A percentile compares a stretch with the other conserved stretches of the same genome.
Evolutionary conservation across 2,329 filamentous ascomycete species (phyloP).

Genomic region (Pseudogymnoascus sp.): DNA sequence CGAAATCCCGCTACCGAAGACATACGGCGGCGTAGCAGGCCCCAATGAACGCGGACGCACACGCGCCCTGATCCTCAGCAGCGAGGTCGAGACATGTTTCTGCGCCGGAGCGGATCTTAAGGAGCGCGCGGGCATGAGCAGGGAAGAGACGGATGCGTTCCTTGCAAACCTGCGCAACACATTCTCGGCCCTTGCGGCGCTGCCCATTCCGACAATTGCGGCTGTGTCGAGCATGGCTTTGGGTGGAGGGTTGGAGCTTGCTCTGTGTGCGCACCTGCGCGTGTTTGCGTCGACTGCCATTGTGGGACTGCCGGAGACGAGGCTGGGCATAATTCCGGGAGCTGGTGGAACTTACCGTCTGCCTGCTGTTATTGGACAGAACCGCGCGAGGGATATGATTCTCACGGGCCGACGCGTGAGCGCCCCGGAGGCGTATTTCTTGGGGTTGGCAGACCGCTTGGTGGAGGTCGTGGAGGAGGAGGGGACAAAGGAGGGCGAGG

Average conservation of each 20-base stretch:
- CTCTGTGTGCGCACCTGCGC: slow-evolving; percentile 80
- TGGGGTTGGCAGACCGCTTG: slow-evolving; percentile 83
- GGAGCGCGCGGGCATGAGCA: slow-evolving; percentile 68
- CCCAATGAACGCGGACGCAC: slow-evolving; percentile 49
- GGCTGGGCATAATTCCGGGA: slow-evolving; percentile 88
- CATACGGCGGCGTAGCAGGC: slow-evolving; percentile 39
- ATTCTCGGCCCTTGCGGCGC: slow-evolving; percentile 60
- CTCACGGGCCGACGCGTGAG: slow-evolving; percentile 80
- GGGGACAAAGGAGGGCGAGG: slow-evolving; percentile 33
- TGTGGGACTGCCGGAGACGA: slow-evolving; percentile 82
- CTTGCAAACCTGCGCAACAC: slow-evolving; percentile 67
- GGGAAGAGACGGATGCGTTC: slow-evolving; percentile 75
- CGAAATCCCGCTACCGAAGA: slow-evolving; percentile 35
- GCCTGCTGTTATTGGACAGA: slow-evolving; percentile 68
- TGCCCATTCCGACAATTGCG: slow-evolving; percentile 84
- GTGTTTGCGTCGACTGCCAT: slow-evolving; percentile 71
- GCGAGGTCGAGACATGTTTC: slow-evolving; percentile 77
- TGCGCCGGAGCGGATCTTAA: slow-evolving; percentile 94
- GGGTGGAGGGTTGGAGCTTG: slow-evolving; percentile 88
- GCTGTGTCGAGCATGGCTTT: slow-evolving; percentile 80
- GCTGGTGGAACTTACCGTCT: slow-evolving; percentile 89
- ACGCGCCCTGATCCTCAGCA: slow-evolving; percentile 73
- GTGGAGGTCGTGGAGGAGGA: slow-evolving; percentile 64
- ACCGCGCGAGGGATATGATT: slow-evolving; percentile 80
- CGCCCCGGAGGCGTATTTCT: slow-evolving; percentile 79